Base-by-base conservation (phyloP, 148 eudicot genomes). In the Rhododendron henanense region DNA sequence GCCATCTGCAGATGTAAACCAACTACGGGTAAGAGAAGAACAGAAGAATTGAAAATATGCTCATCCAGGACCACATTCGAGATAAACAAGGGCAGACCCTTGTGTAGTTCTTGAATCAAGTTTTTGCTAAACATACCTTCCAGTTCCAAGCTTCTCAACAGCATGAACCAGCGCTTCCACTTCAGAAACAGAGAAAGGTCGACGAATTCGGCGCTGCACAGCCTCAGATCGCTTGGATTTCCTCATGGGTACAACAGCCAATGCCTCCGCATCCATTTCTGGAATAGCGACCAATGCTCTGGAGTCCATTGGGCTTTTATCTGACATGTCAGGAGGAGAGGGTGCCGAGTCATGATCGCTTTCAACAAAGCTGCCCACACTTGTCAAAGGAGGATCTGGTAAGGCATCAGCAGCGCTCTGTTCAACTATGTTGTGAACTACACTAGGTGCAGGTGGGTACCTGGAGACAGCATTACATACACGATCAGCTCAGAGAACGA, bases 111-210 rank as follows among this genome's bases (percentile, higher is more conserved):
- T 28, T 45, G 59, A 37, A 37, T 45, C 79, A 50, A 55, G 21
- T 31, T 31, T 53, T 61, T 28, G 67, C 67, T 19, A 31, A 35
- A 23, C 84, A 75, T 78, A 97, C 99, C 99, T 97, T 91, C 99
- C 99, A 55, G 99, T 97, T 85, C 99, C 99, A 37, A 97, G 93
- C 92, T 97, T 93, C 94, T 95, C 99, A 87, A 97, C 99, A 48
- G 98, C 99, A 84, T 95, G 95, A 81, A 97, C 98, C 50, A 97
- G 89, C 48, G 98, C 96, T 90, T 97, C 99, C 84, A 97, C 99
- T 91, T 97, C 98, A 65, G 91, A 79, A 74, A 97, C 98, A 89
- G 99, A 93, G 89, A 97, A 97, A 45, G 99, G 99, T 90, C 98
- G 87, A 83, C 99, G 99, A 79, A 97, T 97, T 77, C 99, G 90